A percentile compares a stretch with the other conserved stretches of the same genome.
phyloP scores from a whole-genome alignment of 225 moss, liverwort and hornwort species.

The Climacium dendroides region DNA sequence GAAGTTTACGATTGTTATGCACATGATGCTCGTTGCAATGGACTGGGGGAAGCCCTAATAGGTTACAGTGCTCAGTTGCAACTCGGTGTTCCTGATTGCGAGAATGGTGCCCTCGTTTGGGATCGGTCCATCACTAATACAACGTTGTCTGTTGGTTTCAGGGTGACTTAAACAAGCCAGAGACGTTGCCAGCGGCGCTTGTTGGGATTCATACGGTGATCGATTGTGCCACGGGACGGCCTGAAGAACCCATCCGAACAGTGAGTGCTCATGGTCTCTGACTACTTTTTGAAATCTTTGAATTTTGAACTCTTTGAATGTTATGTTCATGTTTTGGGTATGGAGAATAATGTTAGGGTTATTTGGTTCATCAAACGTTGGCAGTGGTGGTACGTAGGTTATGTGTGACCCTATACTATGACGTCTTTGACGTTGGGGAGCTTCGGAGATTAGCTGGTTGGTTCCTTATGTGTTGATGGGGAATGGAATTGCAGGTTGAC shows the following conservation, averaged over 20 bases:
- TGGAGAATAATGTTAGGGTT: not conserved
- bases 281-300: not conserved
- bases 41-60: not conserved
- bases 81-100: not conserved
- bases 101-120: not conserved
- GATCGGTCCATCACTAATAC: not conserved
- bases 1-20: not conserved
- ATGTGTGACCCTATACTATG: not conserved
- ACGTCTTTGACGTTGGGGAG: not conserved
- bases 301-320: not conserved
- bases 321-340: not conserved
- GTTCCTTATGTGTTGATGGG: not conserved
- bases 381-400: not conserved
- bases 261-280: constrained; percentile 4
- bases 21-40: not conserved
- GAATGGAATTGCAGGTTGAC: constrained; percentile 47
- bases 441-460: not conserved
- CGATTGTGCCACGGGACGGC: constrained; percentile 83
- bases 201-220: constrained; percentile 86
- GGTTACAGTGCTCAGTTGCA: not conserved
- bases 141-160: not conserved
- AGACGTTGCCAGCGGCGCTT: constrained; percentile 74
- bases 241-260: constrained; percentile 81
- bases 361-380: not conserved
- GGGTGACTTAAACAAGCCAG: constrained; percentile 81